A percentile compares a stretch with the other conserved stretches of the same genome.
phyloP scores from a whole-genome alignment of 768 basidiomycete genomes.

The Psilocybe sp. region DNA sequence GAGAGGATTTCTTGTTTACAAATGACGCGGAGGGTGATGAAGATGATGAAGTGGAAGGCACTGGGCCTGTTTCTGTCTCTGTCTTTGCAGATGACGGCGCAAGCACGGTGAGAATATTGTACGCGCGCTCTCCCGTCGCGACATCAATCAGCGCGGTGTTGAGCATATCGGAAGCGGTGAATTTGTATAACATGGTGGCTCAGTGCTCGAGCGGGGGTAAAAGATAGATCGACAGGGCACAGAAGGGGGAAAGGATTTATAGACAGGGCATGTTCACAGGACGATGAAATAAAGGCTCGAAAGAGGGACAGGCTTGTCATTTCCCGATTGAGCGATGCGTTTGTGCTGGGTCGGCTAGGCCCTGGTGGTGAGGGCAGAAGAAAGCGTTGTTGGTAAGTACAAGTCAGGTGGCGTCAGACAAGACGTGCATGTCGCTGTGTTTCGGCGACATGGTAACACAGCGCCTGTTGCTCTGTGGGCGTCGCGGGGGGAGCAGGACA shows the following conservation, averaged over 20 bases:
- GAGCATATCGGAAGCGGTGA: slow-evolving; percentile 56
- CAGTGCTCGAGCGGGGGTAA: not conserved
- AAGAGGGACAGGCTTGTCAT: slow-evolving; percentile 37
- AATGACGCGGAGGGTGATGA: slow-evolving; percentile 12
- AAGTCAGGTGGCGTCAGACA: not conserved
- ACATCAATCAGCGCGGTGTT: slow-evolving; percentile 53
- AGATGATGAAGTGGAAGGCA: slow-evolving; percentile 12
- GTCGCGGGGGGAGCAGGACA: too few species aligned
- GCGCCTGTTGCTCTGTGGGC: too few species aligned
- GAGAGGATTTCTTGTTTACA: slow-evolving; percentile 12
- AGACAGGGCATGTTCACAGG: slow-evolving; percentile 3
- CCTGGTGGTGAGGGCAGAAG: not conserved
- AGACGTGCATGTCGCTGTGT: too few species aligned
- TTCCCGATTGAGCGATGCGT: slow-evolving; percentile 45
- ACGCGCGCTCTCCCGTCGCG: slow-evolving; percentile 45
- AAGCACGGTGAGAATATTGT: slow-evolving; percentile 45
- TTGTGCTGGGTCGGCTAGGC: slow-evolving; percentile 28
- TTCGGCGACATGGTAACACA: too few species aligned
- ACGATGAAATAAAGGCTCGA: slow-evolving; percentile 19
- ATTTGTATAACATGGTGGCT: slow-evolving; percentile 52
- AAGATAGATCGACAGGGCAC: not conserved
- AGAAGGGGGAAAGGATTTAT: slow-evolving; percentile 5
- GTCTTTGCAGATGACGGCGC: slow-evolving; percentile 23
- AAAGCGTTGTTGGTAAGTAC: not conserved
- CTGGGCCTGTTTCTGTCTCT: slow-evolving; percentile 18